phyloP scores from a whole-genome alignment of 2,329 filamentous ascomycete genomes.

The Stylonectria norvegica region DNA sequence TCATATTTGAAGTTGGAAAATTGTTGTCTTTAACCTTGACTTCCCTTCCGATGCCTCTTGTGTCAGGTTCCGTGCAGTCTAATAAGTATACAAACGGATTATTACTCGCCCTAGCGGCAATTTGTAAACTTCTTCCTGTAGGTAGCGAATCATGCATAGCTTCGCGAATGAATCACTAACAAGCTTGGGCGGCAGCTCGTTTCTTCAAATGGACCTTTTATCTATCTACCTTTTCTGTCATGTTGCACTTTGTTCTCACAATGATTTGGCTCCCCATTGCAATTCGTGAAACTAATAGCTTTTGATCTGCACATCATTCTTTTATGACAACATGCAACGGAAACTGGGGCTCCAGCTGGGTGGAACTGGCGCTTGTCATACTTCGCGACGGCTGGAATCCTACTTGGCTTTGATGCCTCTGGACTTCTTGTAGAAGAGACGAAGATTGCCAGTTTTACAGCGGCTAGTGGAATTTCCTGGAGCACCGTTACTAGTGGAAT shows the following conservation, averaged over 20 bases:
- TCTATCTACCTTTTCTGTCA: slow-evolving; percentile 46
- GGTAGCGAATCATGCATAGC: slow-evolving; percentile 24
- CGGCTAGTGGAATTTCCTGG: slow-evolving; percentile 58
- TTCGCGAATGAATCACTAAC: background rate
- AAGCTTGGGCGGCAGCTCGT: slow-evolving; percentile 29
- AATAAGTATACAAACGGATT: slow-evolving; percentile 58
- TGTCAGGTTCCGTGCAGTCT: slow-evolving; percentile 57
- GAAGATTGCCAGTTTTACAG: slow-evolving; percentile 53
- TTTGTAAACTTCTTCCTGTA: slow-evolving; percentile 50
- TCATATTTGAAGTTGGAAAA: slow-evolving; percentile 39
- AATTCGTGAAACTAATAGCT: slow-evolving; percentile 52
- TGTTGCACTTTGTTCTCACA: slow-evolving; percentile 58
- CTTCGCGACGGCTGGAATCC: slow-evolving; percentile 56
- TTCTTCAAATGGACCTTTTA: slow-evolving; percentile 50
- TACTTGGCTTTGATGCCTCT: slow-evolving; percentile 60
- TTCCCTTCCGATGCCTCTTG: slow-evolving; percentile 51
- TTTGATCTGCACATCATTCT: slow-evolving; percentile 55
- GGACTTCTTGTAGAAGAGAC: slow-evolving; percentile 61
- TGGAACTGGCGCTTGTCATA: slow-evolving; percentile 65
- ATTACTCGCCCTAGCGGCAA: slow-evolving; percentile 46
- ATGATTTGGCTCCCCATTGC: slow-evolving; percentile 60
- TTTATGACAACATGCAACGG: slow-evolving; percentile 60
- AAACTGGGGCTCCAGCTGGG: slow-evolving; percentile 50
- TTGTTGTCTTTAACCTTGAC: slow-evolving; percentile 53
- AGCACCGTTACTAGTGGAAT: slow-evolving; percentile 55